Base-by-base conservation (phyloP, 2,329 filamentous ascomycete species). In the Phyllosticta paracitricarpa region DNA sequence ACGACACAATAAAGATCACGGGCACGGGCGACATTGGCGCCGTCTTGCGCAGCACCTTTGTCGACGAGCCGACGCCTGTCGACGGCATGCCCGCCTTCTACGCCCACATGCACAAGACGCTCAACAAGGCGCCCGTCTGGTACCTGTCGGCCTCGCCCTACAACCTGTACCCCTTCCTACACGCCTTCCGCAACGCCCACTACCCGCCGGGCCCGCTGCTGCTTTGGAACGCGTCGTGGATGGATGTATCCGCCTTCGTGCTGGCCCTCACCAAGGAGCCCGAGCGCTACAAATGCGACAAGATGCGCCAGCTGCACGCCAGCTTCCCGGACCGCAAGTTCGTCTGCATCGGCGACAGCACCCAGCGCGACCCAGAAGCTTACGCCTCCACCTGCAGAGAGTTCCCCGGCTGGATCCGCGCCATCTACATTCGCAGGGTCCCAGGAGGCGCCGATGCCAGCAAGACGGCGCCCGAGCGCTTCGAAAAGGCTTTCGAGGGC, bases 1-100 rank as follows among this genome's bases (percentile, higher is more conserved):
- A 97, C 70, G 93, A 97, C 74, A 96, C 92, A 0, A 96, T 97
- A 78, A 97, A 97, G 75, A 78, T 92, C 66, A 97, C 93, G 0
- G 81, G 89, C 72, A 96, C 93, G 0, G 84, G 86, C 53, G 87
- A 89, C 57, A 86, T 91, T 0, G 81, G 88, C 7, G 90, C 91
- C 2, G 93, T 97, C 68, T 78, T 97, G 4, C 82, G 84, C 55
- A 87, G 88, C 58, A 97, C 93, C 0, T 97, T 97, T 69, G 83
- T 89, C 55, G 88, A 92, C 57, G 78, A 84, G 17, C 87, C 91
- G 0, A 78, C 81, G 14, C 84, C 89, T 0, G 84, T 93, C 14
- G 69, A 80, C 0, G 91, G 89, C 56, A 97, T 97, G 91, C 89
- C 91, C 0, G 86, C 89, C 67, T 81, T 97, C 0, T 97, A 96